Evolutionary conservation across 1,284 basidiomycete species (phyloP), one percentile per base, ranked within the genome.

Genomic region (Heliocybe sulcata): DNA sequence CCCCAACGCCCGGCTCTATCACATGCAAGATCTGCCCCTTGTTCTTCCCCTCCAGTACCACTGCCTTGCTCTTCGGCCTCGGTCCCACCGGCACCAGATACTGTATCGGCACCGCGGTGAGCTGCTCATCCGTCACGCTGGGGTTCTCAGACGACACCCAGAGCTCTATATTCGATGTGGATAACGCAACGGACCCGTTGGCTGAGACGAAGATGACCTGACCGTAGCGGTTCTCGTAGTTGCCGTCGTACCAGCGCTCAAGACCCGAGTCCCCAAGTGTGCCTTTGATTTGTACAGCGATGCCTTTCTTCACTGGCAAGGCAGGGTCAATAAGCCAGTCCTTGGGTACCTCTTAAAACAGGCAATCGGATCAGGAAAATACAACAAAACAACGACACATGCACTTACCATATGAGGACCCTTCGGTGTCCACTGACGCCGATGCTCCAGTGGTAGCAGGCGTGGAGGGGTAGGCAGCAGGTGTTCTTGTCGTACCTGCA

Each of bases 211-310:
- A 67, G 35, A 67, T 62, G 23, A 80, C 68, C 51, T 71, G 66
- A 55, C 80, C 85, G 31, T 70, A 63, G 52, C 69, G 70, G 25
- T 70, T 72, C 58, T 89, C 82, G 61, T 75, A 75, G 33, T 79
- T 74, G 35, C 84, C 84, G 27, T 73, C 68, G 51, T 80, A 72
- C 71, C 83, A 88, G 23, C 61, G 60, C 6, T 38, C 48, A 45
- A 57, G 59, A 2, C 42, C 53, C 38, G 68, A 66, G 11, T 64
- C 63, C 10, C 66, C 64, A 23, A 72, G 71, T 0, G 82, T 81
- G 16, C 77, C 76, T 1, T 65, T 62, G n/a, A 88, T 71, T 45
- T 73, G 59, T 57, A 70, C 68, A 56, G 85, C 67, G 59, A 80
- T 72, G 22, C 85, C 74, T 25, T 74, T 75, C 55, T 72, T 69